These are phyloP conservation scores for Fusarium mundagurra DNA, from an alignment of 2,329 filamentous ascomycete genomes.

Conservation along the genomic window DNA sequence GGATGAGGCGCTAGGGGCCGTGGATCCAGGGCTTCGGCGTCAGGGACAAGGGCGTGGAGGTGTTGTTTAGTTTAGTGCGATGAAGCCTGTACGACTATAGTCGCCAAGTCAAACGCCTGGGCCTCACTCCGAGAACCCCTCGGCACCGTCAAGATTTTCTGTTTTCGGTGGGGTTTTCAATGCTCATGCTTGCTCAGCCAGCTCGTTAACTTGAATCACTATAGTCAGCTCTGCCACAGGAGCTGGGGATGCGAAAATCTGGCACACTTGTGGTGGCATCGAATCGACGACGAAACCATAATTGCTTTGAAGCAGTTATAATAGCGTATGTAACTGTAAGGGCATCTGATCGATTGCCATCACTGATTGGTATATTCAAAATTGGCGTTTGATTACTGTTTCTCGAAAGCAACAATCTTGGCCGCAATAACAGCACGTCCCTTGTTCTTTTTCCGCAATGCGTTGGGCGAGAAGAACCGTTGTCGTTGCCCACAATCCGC, in stretches of 20 bases:
- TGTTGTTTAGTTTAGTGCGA: conserved; percentile 34
- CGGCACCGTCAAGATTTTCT: conserved; percentile 17
- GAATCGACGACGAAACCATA: conserved; percentile 28
- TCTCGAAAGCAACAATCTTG: conserved; percentile 11
- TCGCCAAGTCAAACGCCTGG: conserved; percentile 42
- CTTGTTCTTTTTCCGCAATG: conserved; percentile 10
- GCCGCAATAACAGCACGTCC: conserved; percentile 11
- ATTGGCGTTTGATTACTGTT: conserved; percentile 31
- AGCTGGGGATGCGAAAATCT: conserved; percentile 7
- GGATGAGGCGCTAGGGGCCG: conserved; percentile 38
- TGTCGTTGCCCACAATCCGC: conserved; percentile 21
- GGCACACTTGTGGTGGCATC: conserved; percentile 21
- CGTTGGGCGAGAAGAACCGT: conserved; percentile 31
- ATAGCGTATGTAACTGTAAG: conserved; percentile 16
- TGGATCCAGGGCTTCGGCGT: conserved; percentile 33
- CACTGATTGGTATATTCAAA: conserved; percentile 25
- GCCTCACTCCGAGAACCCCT: conserved; percentile 27
- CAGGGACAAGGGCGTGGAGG: conserved; percentile 30
- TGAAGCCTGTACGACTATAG: conserved; percentile 34
- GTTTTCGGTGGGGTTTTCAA: conserved; percentile 8
- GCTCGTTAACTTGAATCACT: conserved; percentile 16
- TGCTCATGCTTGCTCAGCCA: conserved; percentile 11
- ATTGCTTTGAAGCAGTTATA: conserved; percentile 25
- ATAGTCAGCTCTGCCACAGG: not conserved
- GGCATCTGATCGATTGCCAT: not conserved